These are phyloP conservation scores for Beverwykella pulmonaria DNA, from an alignment of 495 filamentous ascomycete species.

Conservation along the genomic window DNA sequence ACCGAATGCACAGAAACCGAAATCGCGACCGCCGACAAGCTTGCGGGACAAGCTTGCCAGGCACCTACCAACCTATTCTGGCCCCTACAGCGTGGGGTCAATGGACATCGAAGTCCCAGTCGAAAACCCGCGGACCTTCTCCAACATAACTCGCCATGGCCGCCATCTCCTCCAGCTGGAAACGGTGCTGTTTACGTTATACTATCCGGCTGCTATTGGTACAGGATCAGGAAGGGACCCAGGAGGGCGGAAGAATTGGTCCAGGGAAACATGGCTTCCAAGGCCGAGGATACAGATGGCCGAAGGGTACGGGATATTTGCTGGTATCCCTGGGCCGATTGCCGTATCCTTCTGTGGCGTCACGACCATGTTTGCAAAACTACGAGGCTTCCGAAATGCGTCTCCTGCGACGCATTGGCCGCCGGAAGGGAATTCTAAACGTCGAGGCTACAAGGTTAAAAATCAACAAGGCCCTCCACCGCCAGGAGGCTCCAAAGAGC, in stretches of 20 bases:
- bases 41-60: conserved; percentile 41
- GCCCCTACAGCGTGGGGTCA: conserved; percentile 46
- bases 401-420: conserved; percentile 50
- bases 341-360: conserved; percentile 52
- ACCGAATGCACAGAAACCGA: conserved; percentile 40
- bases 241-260: conserved; percentile 44
- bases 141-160: conserved; percentile 45
- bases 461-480: conserved; percentile 38
- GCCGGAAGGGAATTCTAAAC: conserved; percentile 37
- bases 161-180: conserved; percentile 45
- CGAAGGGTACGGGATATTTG: conserved; percentile 58
- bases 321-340: conserved; percentile 49
- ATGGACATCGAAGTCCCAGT: conserved; percentile 51
- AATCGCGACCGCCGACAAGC: conserved; percentile 40
- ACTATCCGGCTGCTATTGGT: conserved; percentile 44
- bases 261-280: conserved; percentile 58
- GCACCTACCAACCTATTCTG: conserved; percentile 44
- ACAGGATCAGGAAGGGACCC: conserved; percentile 30
- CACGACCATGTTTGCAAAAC: conserved; percentile 59
- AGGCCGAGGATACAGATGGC: conserved; percentile 53
- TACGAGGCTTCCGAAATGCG: conserved; percentile 61
- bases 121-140: conserved; percentile 42
- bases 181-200: conserved; percentile 48
- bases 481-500: conserved; percentile 39
- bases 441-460: conserved; percentile 41